These are phyloP conservation scores for Hordeum marinum DNA, from an alignment of 176 grass and related monocot species.

Conservation along the genomic window DNA sequence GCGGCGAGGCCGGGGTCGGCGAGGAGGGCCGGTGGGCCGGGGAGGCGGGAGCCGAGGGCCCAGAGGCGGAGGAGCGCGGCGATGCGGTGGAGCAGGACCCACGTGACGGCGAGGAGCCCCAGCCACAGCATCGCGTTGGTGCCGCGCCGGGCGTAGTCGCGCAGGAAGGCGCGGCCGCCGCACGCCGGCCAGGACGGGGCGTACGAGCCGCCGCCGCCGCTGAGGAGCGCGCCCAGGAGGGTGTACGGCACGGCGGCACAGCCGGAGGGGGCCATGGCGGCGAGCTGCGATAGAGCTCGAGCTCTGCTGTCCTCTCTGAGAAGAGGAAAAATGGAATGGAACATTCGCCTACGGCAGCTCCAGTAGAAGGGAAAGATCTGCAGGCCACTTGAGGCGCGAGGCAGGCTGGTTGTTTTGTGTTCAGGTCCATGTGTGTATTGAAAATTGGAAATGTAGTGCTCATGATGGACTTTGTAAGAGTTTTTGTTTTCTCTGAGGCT, in stretches of 20 bases:
- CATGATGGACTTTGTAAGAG: not conserved
- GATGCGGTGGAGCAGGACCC: conserved; percentile 45
- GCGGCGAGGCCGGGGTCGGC: conserved; percentile 28
- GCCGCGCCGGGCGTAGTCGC: conserved; percentile 57
- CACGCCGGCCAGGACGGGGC: conserved; percentile 27
- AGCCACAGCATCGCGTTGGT: conserved; percentile 89
- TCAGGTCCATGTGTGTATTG: not conserved
- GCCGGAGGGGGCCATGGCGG: conserved; percentile 16
- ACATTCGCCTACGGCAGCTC: conserved; percentile 30
- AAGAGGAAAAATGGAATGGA: not conserved
- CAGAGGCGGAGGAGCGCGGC: conserved; percentile 54
- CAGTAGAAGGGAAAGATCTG: conserved; percentile 12
- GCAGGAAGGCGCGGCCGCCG: conserved; percentile 52
- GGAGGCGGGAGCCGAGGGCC: conserved; percentile 57
- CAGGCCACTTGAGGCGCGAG: not conserved
- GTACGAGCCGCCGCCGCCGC: not conserved
- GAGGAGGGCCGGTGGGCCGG: conserved; percentile 47
- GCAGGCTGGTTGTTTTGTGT: not conserved
- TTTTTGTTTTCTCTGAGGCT: not conserved
- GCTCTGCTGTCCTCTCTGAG: not conserved
- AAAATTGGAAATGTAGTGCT: not conserved
- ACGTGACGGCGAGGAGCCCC: conserved; percentile 48
- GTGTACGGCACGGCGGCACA: conserved; percentile 60
- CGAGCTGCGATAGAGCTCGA: conserved; percentile 1
- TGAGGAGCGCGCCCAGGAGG: conserved; percentile 67